Percentiles rank a stretch among this genome's conserved stretches.
These are phyloP conservation scores for Petunia axillaris DNA, from an alignment of 257 asterid genomes.

Conservation along the genomic window DNA sequence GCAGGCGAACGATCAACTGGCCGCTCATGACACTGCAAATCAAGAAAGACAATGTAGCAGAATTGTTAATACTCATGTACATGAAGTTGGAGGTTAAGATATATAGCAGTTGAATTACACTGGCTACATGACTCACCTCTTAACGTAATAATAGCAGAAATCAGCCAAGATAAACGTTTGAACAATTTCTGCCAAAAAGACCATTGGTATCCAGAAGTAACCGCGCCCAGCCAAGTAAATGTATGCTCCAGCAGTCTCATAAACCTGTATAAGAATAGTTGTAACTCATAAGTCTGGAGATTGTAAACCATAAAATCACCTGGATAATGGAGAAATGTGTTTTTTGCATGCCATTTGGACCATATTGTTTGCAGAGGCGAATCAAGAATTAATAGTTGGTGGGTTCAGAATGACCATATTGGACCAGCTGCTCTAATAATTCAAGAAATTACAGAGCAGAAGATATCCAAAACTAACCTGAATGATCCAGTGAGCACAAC, in stretches of 20 bases:
- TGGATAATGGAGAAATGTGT: not conserved
- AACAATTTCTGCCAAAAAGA: constrained; percentile 68
- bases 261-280: constrained; percentile 46
- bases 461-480: constrained; percentile 50
- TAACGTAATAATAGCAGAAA: constrained; percentile 85
- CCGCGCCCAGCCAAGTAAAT: constrained; percentile 63
- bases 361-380: not conserved
- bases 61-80: not conserved
- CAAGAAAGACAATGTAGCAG: not conserved
- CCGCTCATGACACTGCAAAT: constrained; percentile 74
- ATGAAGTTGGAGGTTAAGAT: not conserved
- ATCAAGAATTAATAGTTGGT: not conserved
- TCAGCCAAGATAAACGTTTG: constrained; percentile 94
- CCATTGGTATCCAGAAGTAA: constrained; percentile 72
- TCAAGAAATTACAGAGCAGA: not conserved
- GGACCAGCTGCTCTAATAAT: not conserved
- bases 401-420: not conserved
- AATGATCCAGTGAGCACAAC: constrained; percentile 94
- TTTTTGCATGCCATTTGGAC: not conserved
- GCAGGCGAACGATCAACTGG: constrained; percentile 61
- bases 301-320: not conserved
- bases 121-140: constrained; percentile 54
- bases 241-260: constrained; percentile 65
- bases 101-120: not conserved
- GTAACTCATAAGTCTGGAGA: not conserved